These are phyloP conservation scores for Phytophthora multivora DNA, from an alignment of 352 stramenopile species.

Conservation along the genomic window DNA sequence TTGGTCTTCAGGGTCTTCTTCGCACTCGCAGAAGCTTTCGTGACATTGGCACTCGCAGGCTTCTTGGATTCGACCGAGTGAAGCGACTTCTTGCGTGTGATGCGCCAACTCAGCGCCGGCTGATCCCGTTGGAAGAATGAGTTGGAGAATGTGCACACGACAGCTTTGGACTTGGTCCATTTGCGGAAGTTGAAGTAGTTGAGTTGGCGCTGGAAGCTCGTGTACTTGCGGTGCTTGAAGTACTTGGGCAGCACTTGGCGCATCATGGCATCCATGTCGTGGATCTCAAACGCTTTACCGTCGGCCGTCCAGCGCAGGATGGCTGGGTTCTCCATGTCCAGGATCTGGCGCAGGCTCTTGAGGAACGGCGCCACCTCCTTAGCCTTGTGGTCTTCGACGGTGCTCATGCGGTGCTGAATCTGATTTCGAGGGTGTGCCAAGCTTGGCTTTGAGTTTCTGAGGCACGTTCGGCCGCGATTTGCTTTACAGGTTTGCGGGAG, in stretches of 20 bases:
- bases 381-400: constrained; percentile 2
- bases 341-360: constrained; percentile 62
- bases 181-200: constrained; percentile 96
- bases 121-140: constrained; percentile 64
- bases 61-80: constrained; percentile 11
- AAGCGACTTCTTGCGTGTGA: constrained; percentile 65
- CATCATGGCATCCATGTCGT: constrained; percentile 79
- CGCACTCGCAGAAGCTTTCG: not conserved
- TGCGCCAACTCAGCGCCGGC: constrained; percentile 57
- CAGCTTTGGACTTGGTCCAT: constrained; percentile 84
- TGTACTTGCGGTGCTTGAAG: constrained; percentile 95
- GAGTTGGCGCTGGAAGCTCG: constrained; percentile 93
- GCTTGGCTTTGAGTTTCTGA: constrained; percentile 7
- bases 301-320: constrained; percentile 65
- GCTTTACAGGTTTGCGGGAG: constrained; percentile 8
- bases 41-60: not conserved
- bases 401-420: not conserved
- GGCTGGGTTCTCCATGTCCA: constrained; percentile 48
- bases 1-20: constrained; percentile 14
- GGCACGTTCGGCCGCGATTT: constrained; percentile 19
- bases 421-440: constrained; percentile 16
- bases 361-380: constrained; percentile 79
- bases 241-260: constrained; percentile 89
- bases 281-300: constrained; percentile 67
- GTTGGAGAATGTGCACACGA: constrained; percentile 83